phyloP scores from a whole-genome alignment of 192 early-diverging fungal genomes.

The Umbelopsis sp. region DNA sequence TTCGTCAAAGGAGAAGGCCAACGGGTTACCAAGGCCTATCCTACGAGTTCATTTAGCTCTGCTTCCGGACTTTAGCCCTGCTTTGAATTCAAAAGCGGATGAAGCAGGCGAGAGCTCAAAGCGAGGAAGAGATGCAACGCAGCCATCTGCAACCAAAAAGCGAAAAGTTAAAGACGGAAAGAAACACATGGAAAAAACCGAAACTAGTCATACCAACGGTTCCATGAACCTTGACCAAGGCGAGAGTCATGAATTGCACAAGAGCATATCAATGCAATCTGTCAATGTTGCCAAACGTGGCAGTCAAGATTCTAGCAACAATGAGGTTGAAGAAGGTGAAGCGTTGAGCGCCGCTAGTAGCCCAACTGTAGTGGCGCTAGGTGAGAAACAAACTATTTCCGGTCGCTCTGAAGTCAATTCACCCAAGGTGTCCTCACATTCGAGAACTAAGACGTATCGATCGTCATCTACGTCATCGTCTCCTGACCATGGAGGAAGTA shows the following conservation, averaged over 20 bases:
- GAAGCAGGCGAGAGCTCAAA: conserved; percentile 3
- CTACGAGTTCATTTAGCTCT: conserved; percentile 6
- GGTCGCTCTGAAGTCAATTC: background rate
- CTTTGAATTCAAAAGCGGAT: background rate
- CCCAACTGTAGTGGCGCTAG: background rate
- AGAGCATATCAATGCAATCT: background rate
- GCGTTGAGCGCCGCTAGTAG: background rate
- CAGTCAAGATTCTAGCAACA: background rate
- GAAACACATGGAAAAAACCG: background rate
- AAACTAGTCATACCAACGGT: background rate
- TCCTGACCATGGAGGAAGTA: background rate
- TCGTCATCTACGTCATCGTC: conserved; percentile 3
- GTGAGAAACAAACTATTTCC: background rate
- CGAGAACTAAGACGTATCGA: background rate
- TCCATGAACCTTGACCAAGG: background rate
- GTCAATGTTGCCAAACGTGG: background rate
- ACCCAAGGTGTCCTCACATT: background rate
- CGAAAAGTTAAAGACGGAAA: background rate
- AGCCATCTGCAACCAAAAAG: background rate
- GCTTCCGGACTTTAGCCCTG: conserved; percentile 3
- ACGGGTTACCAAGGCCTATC: background rate
- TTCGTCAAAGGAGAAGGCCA: background rate
- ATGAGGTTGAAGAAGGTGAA: conserved; percentile 16
- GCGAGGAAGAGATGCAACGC: background rate
- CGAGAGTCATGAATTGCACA: background rate